Conservation (phyloP, 768 basidiomycete genomes). For the Gelatoporia subvermispora region DNA sequence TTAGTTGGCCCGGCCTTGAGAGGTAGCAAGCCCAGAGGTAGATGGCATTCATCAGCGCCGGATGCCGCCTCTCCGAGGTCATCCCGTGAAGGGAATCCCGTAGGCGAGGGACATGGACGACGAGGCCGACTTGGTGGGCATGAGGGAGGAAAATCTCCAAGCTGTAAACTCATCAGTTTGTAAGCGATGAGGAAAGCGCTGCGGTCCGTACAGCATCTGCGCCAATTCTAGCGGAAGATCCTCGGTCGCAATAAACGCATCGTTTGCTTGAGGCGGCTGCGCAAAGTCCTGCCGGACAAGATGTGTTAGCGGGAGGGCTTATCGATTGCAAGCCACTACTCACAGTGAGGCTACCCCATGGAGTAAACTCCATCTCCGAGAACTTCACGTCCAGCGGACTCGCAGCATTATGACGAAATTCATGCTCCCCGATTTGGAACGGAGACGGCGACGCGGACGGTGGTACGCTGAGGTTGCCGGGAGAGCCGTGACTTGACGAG, state of each 20-base stretch:
- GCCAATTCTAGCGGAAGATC: conserved; percentile 46
- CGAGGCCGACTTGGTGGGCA: conserved; percentile 69
- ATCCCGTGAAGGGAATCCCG: conserved; percentile 55
- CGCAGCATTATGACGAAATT: background rate
- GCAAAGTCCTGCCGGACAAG: conserved; percentile 14
- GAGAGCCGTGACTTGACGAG: conserved; percentile 26
- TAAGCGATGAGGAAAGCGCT: background rate
- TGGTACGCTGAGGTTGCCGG: conserved; percentile 26
- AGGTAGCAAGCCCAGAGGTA: conserved; percentile 83
- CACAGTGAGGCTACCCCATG: conserved; percentile 19
- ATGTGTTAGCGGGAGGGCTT: background rate
- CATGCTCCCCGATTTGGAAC: conserved; percentile 31
- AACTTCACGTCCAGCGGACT: conserved; percentile 9
- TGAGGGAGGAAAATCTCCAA: conserved; percentile 74
- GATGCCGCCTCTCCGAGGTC: conserved; percentile 60
- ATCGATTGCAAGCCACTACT: background rate
- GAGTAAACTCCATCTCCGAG: conserved; percentile 18
- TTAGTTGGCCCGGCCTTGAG: conserved; percentile 64
- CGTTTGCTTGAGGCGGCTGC: conserved; percentile 6
- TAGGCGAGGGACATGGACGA: conserved; percentile 61
- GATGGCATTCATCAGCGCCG: conserved; percentile 73
- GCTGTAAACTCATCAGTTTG: conserved; percentile 30
- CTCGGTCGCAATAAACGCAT: conserved; percentile 15
- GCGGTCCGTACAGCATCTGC: conserved; percentile 55
- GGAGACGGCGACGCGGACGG: conserved; percentile 29